Conservation (phyloP, 345 rosid species). For the Corymbia maculata region DNA sequence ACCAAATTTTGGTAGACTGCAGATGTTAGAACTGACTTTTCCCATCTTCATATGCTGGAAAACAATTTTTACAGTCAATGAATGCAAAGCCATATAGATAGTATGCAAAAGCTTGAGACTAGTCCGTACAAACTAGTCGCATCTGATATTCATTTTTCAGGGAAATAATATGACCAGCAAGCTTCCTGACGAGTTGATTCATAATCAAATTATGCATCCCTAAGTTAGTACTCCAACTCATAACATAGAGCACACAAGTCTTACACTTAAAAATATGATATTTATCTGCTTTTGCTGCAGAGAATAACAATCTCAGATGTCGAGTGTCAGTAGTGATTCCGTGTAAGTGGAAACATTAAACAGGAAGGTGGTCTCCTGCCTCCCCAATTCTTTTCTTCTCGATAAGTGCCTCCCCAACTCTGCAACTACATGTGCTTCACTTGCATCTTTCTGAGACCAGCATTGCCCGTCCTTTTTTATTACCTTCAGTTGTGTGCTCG, state of each 20-base stretch:
- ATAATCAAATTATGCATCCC: not conserved
- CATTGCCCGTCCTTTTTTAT: not conserved
- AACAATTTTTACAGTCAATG: not conserved
- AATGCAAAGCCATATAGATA: not conserved
- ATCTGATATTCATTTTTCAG: not conserved
- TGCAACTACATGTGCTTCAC: not conserved
- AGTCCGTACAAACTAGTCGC: not conserved
- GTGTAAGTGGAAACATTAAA: not conserved
- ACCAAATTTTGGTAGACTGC: not conserved
- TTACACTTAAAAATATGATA: not conserved
- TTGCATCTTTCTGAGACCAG: not conserved
- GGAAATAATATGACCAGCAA: not conserved
- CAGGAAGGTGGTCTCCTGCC: not conserved
- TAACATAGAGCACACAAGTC: not conserved
- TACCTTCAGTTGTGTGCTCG: no score
- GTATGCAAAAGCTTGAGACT: not conserved
- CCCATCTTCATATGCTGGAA: not conserved
- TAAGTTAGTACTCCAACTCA: not conserved
- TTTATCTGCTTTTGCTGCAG: not conserved
- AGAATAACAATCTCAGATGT: not conserved
- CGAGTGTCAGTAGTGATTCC: not conserved
- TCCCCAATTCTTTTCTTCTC: not conserved
- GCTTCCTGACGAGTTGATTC: not conserved
- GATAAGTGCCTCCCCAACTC: not conserved
- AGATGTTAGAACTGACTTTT: not conserved